Evolutionary conservation across 805 yeast genomes (phyloP).

Genomic region (Metahyphopichia silvanorum): DNA sequence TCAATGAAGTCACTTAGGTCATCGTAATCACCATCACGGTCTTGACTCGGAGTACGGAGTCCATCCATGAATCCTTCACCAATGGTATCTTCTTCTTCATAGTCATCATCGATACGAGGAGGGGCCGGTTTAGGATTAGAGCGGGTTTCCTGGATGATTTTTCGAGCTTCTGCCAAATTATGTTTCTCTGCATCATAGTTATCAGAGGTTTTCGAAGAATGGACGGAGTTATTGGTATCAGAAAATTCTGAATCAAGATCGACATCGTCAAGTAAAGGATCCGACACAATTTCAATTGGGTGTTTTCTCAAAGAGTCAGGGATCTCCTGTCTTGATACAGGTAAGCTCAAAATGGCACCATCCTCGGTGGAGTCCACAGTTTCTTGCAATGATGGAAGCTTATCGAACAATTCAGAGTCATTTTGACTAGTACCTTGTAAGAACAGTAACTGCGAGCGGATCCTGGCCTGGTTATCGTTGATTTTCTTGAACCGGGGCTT

Average conservation of each 20-base stretch:
- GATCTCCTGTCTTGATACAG: too few relatives aligned
- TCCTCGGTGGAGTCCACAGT: too few relatives aligned
- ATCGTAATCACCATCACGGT: constrained; percentile 24
- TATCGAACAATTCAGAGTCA: constrained; percentile 1
- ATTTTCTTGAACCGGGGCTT: constrained; percentile 17
- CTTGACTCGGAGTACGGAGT: constrained; percentile 29
- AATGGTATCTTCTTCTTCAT: constrained; percentile 29
- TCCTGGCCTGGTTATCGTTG: not conserved
- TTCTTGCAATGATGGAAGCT: constrained; percentile 7
- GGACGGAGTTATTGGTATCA: constrained; percentile 5
- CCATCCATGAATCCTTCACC: constrained; percentile 35
- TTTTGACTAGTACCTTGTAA: constrained; percentile 9
- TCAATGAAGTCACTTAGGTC: constrained; percentile 26
- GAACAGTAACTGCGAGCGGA: constrained; percentile 11
- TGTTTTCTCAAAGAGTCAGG: constrained; percentile 4
- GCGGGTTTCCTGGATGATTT: too few relatives aligned
- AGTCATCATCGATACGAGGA: constrained; percentile 3
- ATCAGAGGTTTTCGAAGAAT: too few relatives aligned
- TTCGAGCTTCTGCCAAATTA: too few relatives aligned
- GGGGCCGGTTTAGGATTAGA: too few relatives aligned
- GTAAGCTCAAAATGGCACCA: too few relatives aligned
- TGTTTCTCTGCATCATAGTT: too few relatives aligned
- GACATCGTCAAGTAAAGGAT: constrained; percentile 6
- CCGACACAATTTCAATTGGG: constrained; percentile 4
- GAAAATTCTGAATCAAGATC: constrained; percentile 10